Evolutionary conservation across 2,329 filamentous ascomycete genomes (phyloP).

Genomic region (Onygenales sp.): DNA sequence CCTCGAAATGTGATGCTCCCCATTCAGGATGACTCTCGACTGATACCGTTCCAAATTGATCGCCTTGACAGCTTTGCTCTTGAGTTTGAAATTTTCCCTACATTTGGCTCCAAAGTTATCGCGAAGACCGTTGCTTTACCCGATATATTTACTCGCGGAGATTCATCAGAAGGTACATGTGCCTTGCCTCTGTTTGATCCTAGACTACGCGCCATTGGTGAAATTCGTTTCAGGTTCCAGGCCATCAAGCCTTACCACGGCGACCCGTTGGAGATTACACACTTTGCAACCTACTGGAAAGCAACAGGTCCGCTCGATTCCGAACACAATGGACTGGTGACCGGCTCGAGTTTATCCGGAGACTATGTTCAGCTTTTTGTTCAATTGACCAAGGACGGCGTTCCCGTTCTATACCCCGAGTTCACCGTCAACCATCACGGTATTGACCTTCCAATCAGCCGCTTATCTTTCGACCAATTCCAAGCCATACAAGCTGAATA

Average conservation of each 20-base stretch:
- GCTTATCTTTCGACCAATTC: slow-evolving; percentile 58
- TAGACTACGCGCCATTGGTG: slow-evolving; percentile 79
- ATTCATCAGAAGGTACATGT: slow-evolving; percentile 56
- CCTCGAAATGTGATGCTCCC: slow-evolving; percentile 92
- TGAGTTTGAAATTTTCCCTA: slow-evolving; percentile 95
- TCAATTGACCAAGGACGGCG: slow-evolving; percentile 77
- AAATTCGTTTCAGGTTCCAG: slow-evolving; percentile 88
- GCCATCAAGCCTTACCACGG: slow-evolving; percentile 95
- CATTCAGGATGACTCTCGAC: slow-evolving; percentile 88
- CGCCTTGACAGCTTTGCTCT: slow-evolving; percentile 86
- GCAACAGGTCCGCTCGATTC: slow-evolving; percentile 88
- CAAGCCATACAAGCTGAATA: slow-evolving; percentile 36
- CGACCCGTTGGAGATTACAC: slow-evolving; percentile 87
- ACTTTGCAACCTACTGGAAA: slow-evolving; percentile 99
- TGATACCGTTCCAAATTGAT: slow-evolving; percentile 93
- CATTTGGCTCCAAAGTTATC: slow-evolving; percentile 94
- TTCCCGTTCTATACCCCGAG: slow-evolving; percentile 77
- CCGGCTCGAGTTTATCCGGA: slow-evolving; percentile 89
- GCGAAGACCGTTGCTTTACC: slow-evolving; percentile 89
- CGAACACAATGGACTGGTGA: slow-evolving; percentile 77
- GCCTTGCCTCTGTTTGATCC: slow-evolving; percentile 89
- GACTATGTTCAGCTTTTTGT: slow-evolving; percentile 89
- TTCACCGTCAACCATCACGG: slow-evolving; percentile 71
- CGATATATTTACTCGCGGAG: slow-evolving; percentile 67
- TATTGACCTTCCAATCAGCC: slow-evolving; percentile 72